Evolutionary conservation across 179 eudicot species (phyloP).

Genomic region (Beta lomatogona): DNA sequence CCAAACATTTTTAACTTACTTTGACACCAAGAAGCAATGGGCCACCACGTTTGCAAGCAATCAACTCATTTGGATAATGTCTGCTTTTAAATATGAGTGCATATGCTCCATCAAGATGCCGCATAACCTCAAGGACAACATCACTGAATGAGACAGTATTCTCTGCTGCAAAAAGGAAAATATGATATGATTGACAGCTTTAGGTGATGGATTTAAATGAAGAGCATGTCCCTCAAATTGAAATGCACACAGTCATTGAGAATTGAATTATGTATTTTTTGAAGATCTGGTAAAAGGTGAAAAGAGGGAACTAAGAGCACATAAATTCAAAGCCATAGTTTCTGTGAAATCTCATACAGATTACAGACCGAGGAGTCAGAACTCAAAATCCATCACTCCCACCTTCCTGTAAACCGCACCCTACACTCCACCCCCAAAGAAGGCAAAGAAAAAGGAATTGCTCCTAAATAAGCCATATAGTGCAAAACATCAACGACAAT

Average conservation of each 20-base stretch:
- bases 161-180: conserved; percentile 38
- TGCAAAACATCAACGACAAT: not conserved
- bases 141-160: conserved; percentile 51
- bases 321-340: not conserved
- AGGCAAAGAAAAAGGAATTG: not conserved
- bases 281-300: not conserved
- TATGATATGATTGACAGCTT: not conserved
- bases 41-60: conserved; percentile 99
- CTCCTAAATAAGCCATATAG: not conserved
- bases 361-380: not conserved
- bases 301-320: not conserved
- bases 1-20: conserved; percentile 44
- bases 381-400: not conserved
- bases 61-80: conserved; percentile 93
- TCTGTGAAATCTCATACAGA: not conserved
- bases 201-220: not conserved
- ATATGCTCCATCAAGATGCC: conserved; percentile 99
- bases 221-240: not conserved
- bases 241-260: not conserved
- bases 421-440: not conserved
- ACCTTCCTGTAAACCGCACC: not conserved
- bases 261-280: not conserved
- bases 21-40: conserved; percentile 97
- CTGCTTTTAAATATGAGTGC: conserved; percentile 96
- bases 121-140: conserved; percentile 98